phyloP scores from a whole-genome alignment of 306 rosid species.

The Glycine latifolia region DNA sequence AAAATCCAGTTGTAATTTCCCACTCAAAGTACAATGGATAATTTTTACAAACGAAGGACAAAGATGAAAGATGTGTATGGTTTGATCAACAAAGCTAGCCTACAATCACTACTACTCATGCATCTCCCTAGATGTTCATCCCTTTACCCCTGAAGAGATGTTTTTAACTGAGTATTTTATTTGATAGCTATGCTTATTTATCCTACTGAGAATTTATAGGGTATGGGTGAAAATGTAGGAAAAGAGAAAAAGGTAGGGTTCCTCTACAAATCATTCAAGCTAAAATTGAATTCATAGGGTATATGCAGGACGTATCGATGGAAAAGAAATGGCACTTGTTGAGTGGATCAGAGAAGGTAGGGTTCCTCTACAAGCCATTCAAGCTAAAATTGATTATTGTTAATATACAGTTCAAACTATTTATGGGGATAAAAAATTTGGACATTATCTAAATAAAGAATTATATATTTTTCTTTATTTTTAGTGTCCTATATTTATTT shows the following conservation, averaged over 20 bases:
- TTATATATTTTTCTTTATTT: too few species aligned
- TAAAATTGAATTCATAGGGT: too few species aligned
- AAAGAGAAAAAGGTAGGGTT: neutral
- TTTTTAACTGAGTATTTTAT: neutral
- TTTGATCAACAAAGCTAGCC: conserved; percentile 21
- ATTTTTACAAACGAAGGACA: conserved; percentile 20
- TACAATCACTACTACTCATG: conserved; percentile 14
- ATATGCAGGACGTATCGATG: too few species aligned
- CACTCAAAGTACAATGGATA: conserved; percentile 10
- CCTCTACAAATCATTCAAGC: too few species aligned
- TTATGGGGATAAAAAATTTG: too few species aligned
- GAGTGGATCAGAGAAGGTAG: too few species aligned
- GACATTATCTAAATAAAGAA: too few species aligned
- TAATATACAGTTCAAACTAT: too few species aligned
- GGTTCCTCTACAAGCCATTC: too few species aligned
- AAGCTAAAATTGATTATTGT: too few species aligned
- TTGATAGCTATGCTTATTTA: neutral
- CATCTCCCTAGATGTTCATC: neutral
- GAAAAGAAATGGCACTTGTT: too few species aligned
- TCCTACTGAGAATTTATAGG: conserved; percentile 1
- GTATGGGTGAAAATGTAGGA: neutral
- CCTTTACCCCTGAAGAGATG: neutral
- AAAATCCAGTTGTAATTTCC: conserved; percentile 8
- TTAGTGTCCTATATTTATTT: too few species aligned
- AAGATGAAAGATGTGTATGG: neutral